Evolutionary conservation across 2,329 filamentous ascomycete genomes (phyloP).

Genomic region (Trichophyton schoenleinii): DNA sequence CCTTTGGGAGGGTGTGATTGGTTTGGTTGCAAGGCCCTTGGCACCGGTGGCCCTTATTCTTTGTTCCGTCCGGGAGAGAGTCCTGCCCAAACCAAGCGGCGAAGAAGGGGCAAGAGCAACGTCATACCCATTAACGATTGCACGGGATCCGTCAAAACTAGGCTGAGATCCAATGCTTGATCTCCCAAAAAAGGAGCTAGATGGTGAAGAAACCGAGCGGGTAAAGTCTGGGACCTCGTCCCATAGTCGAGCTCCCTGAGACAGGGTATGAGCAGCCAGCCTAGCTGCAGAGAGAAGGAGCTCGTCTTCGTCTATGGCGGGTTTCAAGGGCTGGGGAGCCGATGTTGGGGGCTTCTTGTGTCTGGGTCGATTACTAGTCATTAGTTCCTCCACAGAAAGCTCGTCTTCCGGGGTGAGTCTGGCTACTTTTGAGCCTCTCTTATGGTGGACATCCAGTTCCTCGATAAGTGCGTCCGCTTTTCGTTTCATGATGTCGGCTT

Average conservation of each 20-base stretch:
- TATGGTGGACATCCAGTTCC: neutral
- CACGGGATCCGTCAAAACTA: slow-evolving; percentile 14
- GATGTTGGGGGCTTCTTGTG: slow-evolving; percentile 5
- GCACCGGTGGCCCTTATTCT: slow-evolving; percentile 33
- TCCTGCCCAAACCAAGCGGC: slow-evolving; percentile 27
- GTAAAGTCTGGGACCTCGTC: slow-evolving; percentile 16
- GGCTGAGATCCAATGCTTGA: neutral
- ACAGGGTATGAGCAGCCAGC: slow-evolving; percentile 29
- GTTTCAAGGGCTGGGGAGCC: slow-evolving; percentile 7
- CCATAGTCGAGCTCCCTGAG: slow-evolving; percentile 25
- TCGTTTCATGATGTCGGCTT: slow-evolving; percentile 13
- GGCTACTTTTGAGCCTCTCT: slow-evolving; percentile 6
- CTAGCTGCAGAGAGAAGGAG: slow-evolving; percentile 30
- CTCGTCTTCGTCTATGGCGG: slow-evolving; percentile 29
- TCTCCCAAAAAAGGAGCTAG: slow-evolving; percentile 7
- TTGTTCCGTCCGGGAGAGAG: slow-evolving; percentile 33
- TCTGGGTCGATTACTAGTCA: slow-evolving; percentile 8
- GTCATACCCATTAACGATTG: slow-evolving; percentile 27
- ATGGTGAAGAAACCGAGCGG: slow-evolving; percentile 14
- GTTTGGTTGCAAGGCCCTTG: slow-evolving; percentile 29
- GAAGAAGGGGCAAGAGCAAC: slow-evolving; percentile 30
- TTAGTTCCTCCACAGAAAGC: slow-evolving; percentile 13
- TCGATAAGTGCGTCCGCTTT: slow-evolving; percentile 9
- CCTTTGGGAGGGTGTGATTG: slow-evolving; percentile 6
- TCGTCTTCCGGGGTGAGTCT: slow-evolving; percentile 6